Evolutionary conservation across 225 moss, liverwort and hornwort genomes (phyloP).

Genomic region (Marchantia polymorpha): DNA sequence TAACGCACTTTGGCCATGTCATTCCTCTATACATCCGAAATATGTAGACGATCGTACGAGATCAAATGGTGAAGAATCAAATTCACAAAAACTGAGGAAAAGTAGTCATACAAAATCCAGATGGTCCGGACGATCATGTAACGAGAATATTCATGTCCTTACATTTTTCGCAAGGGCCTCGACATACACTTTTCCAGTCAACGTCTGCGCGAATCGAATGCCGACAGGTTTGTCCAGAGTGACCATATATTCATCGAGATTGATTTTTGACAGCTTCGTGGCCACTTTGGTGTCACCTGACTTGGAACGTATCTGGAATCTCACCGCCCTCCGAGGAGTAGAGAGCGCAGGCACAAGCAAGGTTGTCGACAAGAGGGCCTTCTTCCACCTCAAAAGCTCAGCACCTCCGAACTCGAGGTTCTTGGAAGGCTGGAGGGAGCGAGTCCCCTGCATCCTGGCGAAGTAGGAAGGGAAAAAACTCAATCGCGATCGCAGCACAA

Average conservation of each 20-base stretch:
- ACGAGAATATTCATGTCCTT: neutral
- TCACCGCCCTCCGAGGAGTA: neutral
- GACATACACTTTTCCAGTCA: slow-evolving; percentile 72
- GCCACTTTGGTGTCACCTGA: slow-evolving; percentile 34
- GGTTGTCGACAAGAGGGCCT: neutral
- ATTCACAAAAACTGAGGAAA: too few species aligned
- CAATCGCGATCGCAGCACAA: too few species aligned
- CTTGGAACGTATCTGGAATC: neutral
- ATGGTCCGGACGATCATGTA: neutral
- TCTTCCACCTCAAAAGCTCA: slow-evolving; percentile 5
- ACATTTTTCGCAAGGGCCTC: slow-evolving; percentile 83
- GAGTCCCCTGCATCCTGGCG: neutral
- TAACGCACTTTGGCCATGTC: too few species aligned
- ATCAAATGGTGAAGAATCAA: too few species aligned
- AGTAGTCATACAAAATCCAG: too few species aligned
- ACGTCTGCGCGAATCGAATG: slow-evolving; percentile 76
- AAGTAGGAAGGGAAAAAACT: neutral
- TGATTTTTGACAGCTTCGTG: slow-evolving; percentile 50
- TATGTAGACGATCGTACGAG: too few species aligned
- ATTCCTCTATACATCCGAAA: too few species aligned
- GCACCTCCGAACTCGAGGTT: neutral
- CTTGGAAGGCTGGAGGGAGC: neutral
- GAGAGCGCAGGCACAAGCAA: slow-evolving; percentile 3
- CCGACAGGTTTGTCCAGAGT: slow-evolving; percentile 78
- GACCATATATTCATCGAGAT: slow-evolving; percentile 84